Base-by-base conservation (phyloP, 2,329 filamentous ascomycete species). In the Cryphonectria radicalis region DNA sequence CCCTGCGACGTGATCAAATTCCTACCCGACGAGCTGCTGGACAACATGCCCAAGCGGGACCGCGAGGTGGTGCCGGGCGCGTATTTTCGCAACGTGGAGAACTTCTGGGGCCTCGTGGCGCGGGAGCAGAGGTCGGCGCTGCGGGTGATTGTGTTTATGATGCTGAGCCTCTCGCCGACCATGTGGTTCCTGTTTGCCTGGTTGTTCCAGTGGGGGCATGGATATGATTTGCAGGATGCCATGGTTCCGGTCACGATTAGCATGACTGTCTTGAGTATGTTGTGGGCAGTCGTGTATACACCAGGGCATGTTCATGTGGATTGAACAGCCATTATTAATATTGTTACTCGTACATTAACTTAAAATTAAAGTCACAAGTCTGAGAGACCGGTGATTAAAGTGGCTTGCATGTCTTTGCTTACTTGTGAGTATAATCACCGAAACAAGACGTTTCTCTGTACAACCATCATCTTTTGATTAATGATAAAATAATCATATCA, bases 131-230 rank as follows among this genome's bases (percentile, higher is more conserved):
- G 66, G 7, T 62, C 55, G 14, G 53, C 37, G 4, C 32, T 68
- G 14, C 28, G 66, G 22, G 66, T 62, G 13, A 32, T 68, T n/a
- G 4, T 68, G 13, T 68, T 59, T 17, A 60, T 68, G 53, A 10
- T 68, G 8, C 66, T 68, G 10, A 68, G 66, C 42, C 66, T 68
- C 13, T 17, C 32, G 37, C 66, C 66, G 25, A 60, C 66, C 37
- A 50, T 68, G 8, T 62, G 55, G 66, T 68, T 68, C 42, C 32
- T 28, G n/a, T 68, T 68, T 5, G 59, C 59, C 8, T 62, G 66
- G 53, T 10, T 68, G 37, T 68, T 68, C 35, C 37, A 42, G 7
- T 60, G 53, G 53, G 66, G 55, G n/a, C 66, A 68, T 25, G 55
- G 32, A 0, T 42, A 59, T 22, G 53, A 68, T 35, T 14, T 68